Evolutionary conservation across 129 eudicot genomes (phyloP), one percentile per base, ranked within the genome.

Genomic region (Ambrosia trifida): DNA sequence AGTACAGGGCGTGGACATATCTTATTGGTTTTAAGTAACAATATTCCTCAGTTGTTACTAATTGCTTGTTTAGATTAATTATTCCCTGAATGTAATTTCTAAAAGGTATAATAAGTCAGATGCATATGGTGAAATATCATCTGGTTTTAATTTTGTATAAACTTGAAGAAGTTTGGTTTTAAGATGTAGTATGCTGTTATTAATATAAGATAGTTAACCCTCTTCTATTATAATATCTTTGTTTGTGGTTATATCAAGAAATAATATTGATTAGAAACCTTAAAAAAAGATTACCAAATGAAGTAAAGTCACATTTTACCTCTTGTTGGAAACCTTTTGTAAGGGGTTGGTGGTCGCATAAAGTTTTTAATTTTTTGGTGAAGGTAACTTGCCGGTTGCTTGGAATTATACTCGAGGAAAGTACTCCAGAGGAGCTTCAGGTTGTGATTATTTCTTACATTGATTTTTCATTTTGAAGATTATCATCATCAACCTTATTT

Each of bases 321-420:
- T 47, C 53, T 47, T 47, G 18, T 47, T 47, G 18, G 53, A 47
- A 47, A 14, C 53, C 53, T 47, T 47, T 47, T 47, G 16, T 17
- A 47, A 47, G 53, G 4, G 53, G 53, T 47, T 47, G 14, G 14
- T 57, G 11, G 51, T 41, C 50, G 33, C 47, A 64, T 72, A 11
- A 69, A n/a, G 24, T 20, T 72, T 54, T 40, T 6, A 40, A 40
- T 40, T 40, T 52, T 43, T 77, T 53, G 68, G 13, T 71, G 64
- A 77, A 91, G 97, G 96, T 91, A 32, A 91, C 97, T 8, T 88
- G 96, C 76, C 85, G 85, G 43, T 84, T 91, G 83, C 90, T 88
- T 70, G 96, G 96, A 41, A 88, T 88, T 33, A 77, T 91, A 79
- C 87, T 91, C 17, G 96, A 88, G 74, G 96, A 91, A 84, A 88